Conservation (phyloP, 306 rosid genomes). For the Hippophae rhamnoides region DNA sequence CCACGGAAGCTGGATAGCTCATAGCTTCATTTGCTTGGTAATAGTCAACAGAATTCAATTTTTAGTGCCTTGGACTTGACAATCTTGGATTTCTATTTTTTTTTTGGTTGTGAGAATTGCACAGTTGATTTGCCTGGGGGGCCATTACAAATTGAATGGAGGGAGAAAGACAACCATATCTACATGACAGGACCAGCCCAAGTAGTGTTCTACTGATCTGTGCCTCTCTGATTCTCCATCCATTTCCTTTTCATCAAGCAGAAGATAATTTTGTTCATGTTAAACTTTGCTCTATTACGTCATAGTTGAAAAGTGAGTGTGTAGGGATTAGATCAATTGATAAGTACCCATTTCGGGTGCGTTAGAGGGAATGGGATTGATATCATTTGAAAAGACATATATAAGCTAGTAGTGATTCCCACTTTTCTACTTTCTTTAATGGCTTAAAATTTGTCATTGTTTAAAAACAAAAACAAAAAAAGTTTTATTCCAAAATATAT, state of each 20-base stretch:
- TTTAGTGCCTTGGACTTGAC: not conserved
- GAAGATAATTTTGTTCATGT: no score
- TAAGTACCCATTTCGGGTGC: no score
- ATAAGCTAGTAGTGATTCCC: no score
- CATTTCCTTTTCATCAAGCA: not conserved
- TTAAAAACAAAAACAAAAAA: no score
- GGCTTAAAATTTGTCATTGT: no score
- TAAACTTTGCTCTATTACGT: no score
- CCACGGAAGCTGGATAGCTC: not conserved
- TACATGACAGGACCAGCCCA: constrained; percentile 94
- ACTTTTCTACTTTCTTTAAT: no score
- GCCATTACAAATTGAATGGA: constrained; percentile 92
- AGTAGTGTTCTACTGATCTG: constrained; percentile 57
- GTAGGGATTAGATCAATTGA: no score
- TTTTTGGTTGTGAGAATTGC: constrained; percentile 38
- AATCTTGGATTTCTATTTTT: not conserved
- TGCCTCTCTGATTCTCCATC: constrained; percentile 37
- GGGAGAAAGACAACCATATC: constrained; percentile 65
- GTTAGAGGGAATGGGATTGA: no score
- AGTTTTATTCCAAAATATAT: no score
- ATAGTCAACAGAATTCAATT: not conserved
- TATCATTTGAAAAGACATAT: no score
- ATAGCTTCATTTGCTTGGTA: not conserved
- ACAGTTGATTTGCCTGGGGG: constrained; percentile 94
- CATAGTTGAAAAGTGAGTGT: no score